Conservation (phyloP, 129 eudicot species). For the Arctium minus region DNA sequence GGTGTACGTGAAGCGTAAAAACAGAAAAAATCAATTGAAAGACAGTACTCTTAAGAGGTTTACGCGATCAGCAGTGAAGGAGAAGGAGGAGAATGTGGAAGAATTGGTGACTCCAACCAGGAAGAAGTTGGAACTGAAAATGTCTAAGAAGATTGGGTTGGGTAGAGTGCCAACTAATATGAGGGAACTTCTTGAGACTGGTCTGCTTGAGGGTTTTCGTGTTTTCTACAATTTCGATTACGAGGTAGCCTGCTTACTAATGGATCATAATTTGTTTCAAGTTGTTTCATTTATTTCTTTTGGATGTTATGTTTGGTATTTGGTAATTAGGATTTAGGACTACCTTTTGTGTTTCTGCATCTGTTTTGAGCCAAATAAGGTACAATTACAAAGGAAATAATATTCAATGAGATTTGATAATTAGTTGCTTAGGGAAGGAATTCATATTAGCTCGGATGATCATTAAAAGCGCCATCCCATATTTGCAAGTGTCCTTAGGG, state of each 20-base stretch:
- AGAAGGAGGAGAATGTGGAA: slow-evolving; percentile 13
- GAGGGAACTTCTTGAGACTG: slow-evolving; percentile 81
- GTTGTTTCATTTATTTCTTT: neutral
- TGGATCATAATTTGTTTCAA: slow-evolving; percentile 3
- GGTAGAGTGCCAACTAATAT: slow-evolving; percentile 50
- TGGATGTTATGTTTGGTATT: neutral
- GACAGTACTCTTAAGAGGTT: slow-evolving; percentile 45
- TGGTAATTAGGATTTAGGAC: slow-evolving; percentile 3
- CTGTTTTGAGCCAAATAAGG: neutral
- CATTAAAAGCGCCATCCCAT: neutral
- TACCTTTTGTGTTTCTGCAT: neutral
- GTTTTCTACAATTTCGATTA: slow-evolving; percentile 68
- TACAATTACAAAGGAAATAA: neutral
- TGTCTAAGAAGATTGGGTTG: slow-evolving; percentile 54
- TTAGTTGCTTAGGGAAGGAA: slow-evolving; percentile 2
- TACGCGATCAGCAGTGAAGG: slow-evolving; percentile 66
- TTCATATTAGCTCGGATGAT: neutral
- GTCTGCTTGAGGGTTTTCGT: slow-evolving; percentile 78
- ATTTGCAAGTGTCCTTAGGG: neutral
- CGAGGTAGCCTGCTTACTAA: slow-evolving; percentile 31
- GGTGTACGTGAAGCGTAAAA: slow-evolving; percentile 10
- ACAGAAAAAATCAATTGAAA: neutral
- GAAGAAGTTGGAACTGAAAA: slow-evolving; percentile 55
- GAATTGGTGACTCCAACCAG: slow-evolving; percentile 30
- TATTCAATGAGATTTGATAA: neutral